These are phyloP conservation scores for Venturia oleaginea DNA, from an alignment of 2,329 filamentous ascomycete genomes.

Conservation along the genomic window DNA sequence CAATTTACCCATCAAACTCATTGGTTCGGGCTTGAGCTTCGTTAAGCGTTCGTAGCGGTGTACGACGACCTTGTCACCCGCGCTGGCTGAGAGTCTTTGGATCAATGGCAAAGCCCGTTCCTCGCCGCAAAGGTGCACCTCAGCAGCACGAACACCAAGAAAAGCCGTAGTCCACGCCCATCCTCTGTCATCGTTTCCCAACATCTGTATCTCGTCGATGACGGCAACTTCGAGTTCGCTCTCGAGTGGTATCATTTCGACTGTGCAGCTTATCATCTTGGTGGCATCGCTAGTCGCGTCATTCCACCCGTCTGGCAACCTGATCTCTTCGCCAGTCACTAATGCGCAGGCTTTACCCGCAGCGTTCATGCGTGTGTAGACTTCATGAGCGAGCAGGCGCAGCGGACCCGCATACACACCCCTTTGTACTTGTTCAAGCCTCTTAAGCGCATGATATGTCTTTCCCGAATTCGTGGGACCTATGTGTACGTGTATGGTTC, in stretches of 20 bases:
- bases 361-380: slow-evolving; percentile 77
- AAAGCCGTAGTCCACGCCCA: slow-evolving; percentile 94
- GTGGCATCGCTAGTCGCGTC: slow-evolving; percentile 38
- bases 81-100: slow-evolving; percentile 62
- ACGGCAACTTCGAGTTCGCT: slow-evolving; percentile 76
- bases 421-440: slow-evolving; percentile 62
- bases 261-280: slow-evolving; percentile 73
- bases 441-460: slow-evolving; percentile 86
- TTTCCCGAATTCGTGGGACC: slow-evolving; percentile 98
- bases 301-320: slow-evolving; percentile 45
- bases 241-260: slow-evolving; percentile 70
- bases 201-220: slow-evolving; percentile 99
- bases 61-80: slow-evolving; percentile 74
- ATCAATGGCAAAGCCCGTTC: slow-evolving; percentile 72
- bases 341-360: slow-evolving; percentile 70
- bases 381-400: slow-evolving; percentile 81
- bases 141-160: slow-evolving; percentile 74
- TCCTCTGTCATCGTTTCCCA: slow-evolving; percentile 67
- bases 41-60: slow-evolving; percentile 80
- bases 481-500: slow-evolving; percentile 85
- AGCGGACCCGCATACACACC: slow-evolving; percentile 90
- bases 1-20: slow-evolving; percentile 56
- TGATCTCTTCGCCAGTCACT: slow-evolving; percentile 84
- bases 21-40: slow-evolving; percentile 52
- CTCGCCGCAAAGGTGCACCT: slow-evolving; percentile 91